Conservation (phyloP, 139 green algal genomes). For the Haematococcus lacustris region DNA sequence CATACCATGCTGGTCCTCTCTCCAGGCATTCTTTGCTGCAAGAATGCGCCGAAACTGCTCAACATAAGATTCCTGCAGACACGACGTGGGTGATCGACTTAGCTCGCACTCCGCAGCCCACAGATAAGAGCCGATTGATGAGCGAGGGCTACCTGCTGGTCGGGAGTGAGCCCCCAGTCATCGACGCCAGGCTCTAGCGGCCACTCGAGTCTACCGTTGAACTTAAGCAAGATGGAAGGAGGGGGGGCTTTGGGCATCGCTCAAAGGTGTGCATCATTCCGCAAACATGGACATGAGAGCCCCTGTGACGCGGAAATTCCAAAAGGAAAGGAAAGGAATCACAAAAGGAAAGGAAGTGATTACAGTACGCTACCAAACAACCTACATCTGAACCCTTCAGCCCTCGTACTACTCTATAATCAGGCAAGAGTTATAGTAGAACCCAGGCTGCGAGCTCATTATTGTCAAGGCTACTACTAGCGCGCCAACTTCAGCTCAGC, state of each 20-base stretch:
- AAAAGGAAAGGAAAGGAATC: too few species aligned
- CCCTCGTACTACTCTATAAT: too few species aligned
- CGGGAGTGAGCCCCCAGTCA: constrained; percentile 43
- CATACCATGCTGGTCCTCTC: constrained; percentile 22
- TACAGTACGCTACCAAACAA: too few species aligned
- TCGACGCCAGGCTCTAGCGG: constrained; percentile 7
- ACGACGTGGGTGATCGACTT: not conserved
- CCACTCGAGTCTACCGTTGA: constrained; percentile 9
- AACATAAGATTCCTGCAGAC: constrained; percentile 36
- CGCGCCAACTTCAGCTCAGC: not conserved
- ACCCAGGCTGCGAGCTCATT: too few species aligned
- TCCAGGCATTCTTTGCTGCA: constrained; percentile 16
- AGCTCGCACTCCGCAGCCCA: not conserved
- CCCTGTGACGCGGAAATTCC: too few species aligned
- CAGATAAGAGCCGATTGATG: not conserved
- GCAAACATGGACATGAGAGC: too few species aligned
- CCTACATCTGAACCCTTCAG: too few species aligned
- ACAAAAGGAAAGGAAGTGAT: too few species aligned
- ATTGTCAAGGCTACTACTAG: too few species aligned
- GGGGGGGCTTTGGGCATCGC: constrained; percentile 10
- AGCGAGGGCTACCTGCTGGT: constrained; percentile 28
- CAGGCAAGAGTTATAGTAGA: not conserved
- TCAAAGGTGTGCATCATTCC: too few species aligned
- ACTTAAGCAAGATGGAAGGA: constrained; percentile 6
- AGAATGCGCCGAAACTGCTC: constrained; percentile 42